Evolutionary conservation across 345 rosid species (phyloP), one percentile per base, ranked within the genome.

Genomic region (Clarkia xantiana): DNA sequence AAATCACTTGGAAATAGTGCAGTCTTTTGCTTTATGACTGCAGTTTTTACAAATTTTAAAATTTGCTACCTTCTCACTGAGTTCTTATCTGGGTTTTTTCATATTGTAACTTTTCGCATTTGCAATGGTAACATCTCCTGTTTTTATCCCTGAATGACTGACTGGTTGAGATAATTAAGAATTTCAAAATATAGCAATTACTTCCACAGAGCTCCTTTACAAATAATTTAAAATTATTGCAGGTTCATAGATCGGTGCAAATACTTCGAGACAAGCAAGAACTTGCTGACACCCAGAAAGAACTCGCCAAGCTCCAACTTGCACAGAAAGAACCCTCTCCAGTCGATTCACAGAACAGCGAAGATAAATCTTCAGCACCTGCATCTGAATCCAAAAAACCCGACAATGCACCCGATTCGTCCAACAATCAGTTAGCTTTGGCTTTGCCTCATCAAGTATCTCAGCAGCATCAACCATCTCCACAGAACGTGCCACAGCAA

Each of bases 191-290:
- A 29, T 29, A 29, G 36, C 5, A 29, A 5, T 29, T 29, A 29
- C 36, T 29, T 29, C 8, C 0, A 1, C 9, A 29, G 36, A 29
- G 36, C 8, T 29, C 9, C 9, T 0, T 29, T 29, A 29, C 36
- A 29, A 29, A 29, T 3, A 56, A 8, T 40, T 47, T 47, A 60
- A 45, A 55, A 1, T 7, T 22, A 49, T 60, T 63, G 54, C 74
- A 93, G 99, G 99, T 93, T 58, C 95, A 87, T 61, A 80, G 97
- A 66, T 93, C 99, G 45, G 91, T 93, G 55, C 99, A 93, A 77
- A 80, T 93, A 61, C 71, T 93, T 14, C 79, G 97, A 63, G 99
- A 93, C 68, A 93, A 93, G 67, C 99, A 93, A 77, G 99, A 93
- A 66, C 83, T 87, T 52, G 90, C 88, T 11, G 99, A 93, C 9